These are phyloP conservation scores for Kwoniella dejecticola DNA, from an alignment of 768 basidiomycete genomes.

Conservation along the genomic window DNA sequence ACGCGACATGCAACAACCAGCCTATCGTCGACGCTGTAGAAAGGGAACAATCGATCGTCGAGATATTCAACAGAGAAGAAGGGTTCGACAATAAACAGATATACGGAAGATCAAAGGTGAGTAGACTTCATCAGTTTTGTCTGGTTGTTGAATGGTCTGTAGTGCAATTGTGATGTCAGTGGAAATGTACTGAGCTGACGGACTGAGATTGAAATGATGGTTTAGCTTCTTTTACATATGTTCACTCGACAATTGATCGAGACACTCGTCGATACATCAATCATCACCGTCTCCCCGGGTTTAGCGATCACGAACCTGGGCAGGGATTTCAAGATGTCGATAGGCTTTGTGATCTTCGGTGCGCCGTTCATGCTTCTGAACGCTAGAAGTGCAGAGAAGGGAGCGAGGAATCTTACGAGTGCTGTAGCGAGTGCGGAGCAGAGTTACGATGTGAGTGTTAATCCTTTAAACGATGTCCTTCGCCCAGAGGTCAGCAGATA, in stretches of 20 bases:
- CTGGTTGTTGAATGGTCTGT: no score
- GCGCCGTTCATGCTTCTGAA: constrained; percentile 2
- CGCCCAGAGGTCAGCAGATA: no score
- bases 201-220: no score
- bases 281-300: constrained; percentile 19
- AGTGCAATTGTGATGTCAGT: no score
- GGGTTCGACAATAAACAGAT: constrained; percentile 13
- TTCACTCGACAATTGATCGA: constrained; percentile 11
- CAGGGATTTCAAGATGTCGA: constrained; percentile 7
- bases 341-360: constrained; percentile 1
- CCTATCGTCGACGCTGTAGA: constrained; percentile 2
- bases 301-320: constrained; percentile 18
- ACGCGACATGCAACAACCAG: constrained; percentile 9
- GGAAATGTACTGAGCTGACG: no score
- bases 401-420: constrained; percentile 17
- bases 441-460: constrained; percentile 23
- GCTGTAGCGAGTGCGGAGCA: constrained; percentile 14
- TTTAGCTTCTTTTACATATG: constrained; percentile 27
- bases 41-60: constrained; percentile 1
- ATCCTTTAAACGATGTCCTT: background rate
- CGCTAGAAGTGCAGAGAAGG: constrained; percentile 15
- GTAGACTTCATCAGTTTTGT: background rate
- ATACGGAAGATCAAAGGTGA: constrained; percentile 26
- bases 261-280: constrained; percentile 1
- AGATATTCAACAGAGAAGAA: constrained; percentile 14